A percentile compares a stretch with the other conserved stretches of the same genome.
Conservation (phyloP, 768 basidiomycete genomes). For the Fistulinella prunicolor region DNA sequence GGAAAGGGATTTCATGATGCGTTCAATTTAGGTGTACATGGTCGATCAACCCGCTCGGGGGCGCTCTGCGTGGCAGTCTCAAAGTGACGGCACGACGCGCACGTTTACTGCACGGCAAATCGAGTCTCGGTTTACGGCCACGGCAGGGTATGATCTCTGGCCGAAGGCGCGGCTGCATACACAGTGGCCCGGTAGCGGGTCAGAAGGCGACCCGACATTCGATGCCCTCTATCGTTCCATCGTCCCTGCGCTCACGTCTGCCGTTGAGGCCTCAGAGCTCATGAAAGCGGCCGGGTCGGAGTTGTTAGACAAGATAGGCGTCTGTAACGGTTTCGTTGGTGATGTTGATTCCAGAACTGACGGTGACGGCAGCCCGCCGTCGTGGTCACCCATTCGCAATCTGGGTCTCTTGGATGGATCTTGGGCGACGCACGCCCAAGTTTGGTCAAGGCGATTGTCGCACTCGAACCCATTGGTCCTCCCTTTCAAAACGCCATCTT, state of each 20-base stretch:
- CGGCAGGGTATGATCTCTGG: constrained; percentile 41
- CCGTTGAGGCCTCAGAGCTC: constrained; percentile 36
- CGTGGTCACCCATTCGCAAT: constrained; percentile 51
- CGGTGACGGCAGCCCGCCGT: constrained; percentile 37
- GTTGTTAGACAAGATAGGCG: constrained; percentile 47
- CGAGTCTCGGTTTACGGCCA: constrained; percentile 45
- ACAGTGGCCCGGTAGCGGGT: constrained; percentile 54
- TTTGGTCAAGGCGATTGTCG: constrained; percentile 44
- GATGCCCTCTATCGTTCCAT: constrained; percentile 45
- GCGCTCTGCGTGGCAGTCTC: constrained; percentile 43
- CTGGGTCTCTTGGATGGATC: constrained; percentile 48
- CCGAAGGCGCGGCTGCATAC: constrained; percentile 45
- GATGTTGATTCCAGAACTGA: constrained; percentile 1
- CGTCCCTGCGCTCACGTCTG: constrained; percentile 38
- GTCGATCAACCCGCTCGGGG: constrained; percentile 47
- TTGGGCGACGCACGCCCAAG: constrained; percentile 45
- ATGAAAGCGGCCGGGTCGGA: constrained; percentile 40
- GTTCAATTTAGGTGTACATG: constrained; percentile 36
- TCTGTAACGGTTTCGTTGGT: constrained; percentile 24
- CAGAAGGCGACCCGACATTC: constrained; percentile 42
- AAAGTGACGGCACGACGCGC: constrained; percentile 36
- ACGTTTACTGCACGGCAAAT: constrained; percentile 30
- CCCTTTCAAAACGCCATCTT: constrained; percentile 44
- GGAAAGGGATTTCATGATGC: neutral
- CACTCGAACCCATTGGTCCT: constrained; percentile 50